Percentiles rank a stretch among this genome's conserved stretches.
These are phyloP conservation scores for Tritrichomonas foetus DNA, from an alignment of 208 protist species.

Conservation along the genomic window DNA sequence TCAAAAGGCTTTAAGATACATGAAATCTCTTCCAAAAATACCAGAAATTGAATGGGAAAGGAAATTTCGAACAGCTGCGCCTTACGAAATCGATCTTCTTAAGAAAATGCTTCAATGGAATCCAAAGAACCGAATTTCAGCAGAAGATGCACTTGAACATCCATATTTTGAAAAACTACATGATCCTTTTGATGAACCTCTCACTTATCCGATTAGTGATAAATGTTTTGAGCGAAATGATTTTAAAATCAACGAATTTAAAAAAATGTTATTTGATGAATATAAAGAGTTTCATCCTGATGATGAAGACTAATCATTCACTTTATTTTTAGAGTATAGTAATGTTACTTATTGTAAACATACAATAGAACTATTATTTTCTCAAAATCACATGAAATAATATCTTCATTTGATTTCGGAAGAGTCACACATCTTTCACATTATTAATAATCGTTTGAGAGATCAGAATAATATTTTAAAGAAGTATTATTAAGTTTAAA, in stretches of 20 bases:
- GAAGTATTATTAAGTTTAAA: no score
- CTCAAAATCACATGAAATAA: no score
- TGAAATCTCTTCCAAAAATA: not conserved
- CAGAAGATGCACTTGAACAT: constrained; percentile 53
- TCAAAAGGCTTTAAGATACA: not conserved
- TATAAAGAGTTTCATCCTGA: not conserved
- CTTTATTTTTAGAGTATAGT: no score
- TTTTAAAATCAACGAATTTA: not conserved
- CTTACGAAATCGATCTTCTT: constrained; percentile 57
- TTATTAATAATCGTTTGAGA: no score
- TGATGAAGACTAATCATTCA: no score
- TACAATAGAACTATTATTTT: no score
- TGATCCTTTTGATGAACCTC: constrained; percentile 25
- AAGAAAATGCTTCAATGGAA: constrained; percentile 60
- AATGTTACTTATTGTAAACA: no score
- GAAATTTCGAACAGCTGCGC: not conserved
- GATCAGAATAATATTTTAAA: no score
- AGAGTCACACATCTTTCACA: no score
- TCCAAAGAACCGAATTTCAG: constrained; percentile 54
- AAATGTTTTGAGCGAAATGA: not conserved
- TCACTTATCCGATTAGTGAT: constrained; percentile 9
- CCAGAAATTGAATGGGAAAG: not conserved
- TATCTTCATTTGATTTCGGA: no score
- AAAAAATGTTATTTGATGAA: not conserved
- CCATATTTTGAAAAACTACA: constrained; percentile 35